These are phyloP conservation scores for Cynanchum wilfordii DNA, from an alignment of 257 asterid species.

Conservation along the genomic window DNA sequence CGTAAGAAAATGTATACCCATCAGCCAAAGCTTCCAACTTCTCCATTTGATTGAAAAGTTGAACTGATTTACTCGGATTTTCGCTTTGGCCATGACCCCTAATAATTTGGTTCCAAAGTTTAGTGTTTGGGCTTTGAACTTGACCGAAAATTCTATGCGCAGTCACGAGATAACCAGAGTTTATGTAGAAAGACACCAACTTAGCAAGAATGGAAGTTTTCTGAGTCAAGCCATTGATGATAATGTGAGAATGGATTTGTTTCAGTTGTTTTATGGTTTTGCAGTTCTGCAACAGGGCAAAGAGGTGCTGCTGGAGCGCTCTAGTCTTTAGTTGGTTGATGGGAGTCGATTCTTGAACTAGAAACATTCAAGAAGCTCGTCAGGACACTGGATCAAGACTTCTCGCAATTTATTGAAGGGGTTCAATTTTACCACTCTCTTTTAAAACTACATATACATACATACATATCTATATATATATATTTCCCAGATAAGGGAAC, in stretches of 20 bases:
- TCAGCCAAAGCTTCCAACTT: slow-evolving; percentile 45
- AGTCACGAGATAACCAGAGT: slow-evolving; percentile 31
- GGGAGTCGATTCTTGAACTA: slow-evolving; percentile 33
- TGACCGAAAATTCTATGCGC: slow-evolving; percentile 53
- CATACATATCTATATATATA: too few species aligned
- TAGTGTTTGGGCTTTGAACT: slow-evolving; percentile 44
- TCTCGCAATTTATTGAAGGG: background rate
- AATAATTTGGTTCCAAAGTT: slow-evolving; percentile 69
- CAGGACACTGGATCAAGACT: background rate
- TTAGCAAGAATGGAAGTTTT: slow-evolving; percentile 63
- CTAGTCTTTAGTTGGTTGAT: slow-evolving; percentile 30
- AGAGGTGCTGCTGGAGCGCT: slow-evolving; percentile 45
- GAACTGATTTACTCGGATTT: slow-evolving; percentile 31
- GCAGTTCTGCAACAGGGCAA: slow-evolving; percentile 48
- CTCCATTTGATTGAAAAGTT: slow-evolving; percentile 39
- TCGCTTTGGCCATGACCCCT: slow-evolving; percentile 34
- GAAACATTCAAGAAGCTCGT: slow-evolving; percentile 25
- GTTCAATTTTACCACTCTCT: too few species aligned
- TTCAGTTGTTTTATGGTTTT: slow-evolving; percentile 36
- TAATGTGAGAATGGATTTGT: slow-evolving; percentile 58
- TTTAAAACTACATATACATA: too few species aligned
- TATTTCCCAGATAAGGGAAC: too few species aligned
- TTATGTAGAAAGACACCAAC: slow-evolving; percentile 39
- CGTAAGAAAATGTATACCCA: slow-evolving; percentile 54
- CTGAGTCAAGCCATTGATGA: slow-evolving; percentile 44